phyloP scores from a whole-genome alignment of 352 stramenopile genomes.

The Phytophthora meadii region DNA sequence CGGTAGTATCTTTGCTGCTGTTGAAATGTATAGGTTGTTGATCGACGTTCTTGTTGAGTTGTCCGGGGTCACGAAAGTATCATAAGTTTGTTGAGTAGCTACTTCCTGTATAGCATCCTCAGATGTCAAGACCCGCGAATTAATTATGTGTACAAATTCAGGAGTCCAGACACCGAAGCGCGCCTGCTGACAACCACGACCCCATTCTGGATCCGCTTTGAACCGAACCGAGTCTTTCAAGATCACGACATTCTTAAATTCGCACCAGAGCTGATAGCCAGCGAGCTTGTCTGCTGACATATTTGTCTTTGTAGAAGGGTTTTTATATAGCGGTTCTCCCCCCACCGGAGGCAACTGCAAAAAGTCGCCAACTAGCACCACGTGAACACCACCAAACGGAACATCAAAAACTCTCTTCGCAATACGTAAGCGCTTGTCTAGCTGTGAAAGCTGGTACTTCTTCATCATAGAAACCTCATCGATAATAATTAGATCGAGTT shows the following conservation, averaged over 20 bases:
- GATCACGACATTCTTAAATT: background rate
- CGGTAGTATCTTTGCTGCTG: background rate
- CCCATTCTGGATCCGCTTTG: slow-evolving; percentile 5
- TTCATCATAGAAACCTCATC: background rate
- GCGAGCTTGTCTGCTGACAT: too few relatives aligned
- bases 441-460: background rate
- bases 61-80: slow-evolving; percentile 1
- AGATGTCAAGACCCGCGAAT: background rate
- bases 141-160: background rate
- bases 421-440: background rate
- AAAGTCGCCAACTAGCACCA: background rate
- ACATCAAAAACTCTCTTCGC: background rate
- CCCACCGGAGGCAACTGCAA: background rate
- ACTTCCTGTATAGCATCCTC: too few relatives aligned
- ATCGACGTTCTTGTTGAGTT: background rate
- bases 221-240: slow-evolving; percentile 1
- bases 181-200: slow-evolving; percentile 2
- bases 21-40: background rate
- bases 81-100: too few relatives aligned
- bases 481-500: background rate
- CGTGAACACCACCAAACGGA: background rate
- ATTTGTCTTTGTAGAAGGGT: too few relatives aligned
- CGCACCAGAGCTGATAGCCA: background rate
- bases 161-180: slow-evolving; percentile 2
- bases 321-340: background rate